Evolutionary conservation across 1,284 basidiomycete genomes (phyloP).

Genomic region (Austropuccinia psidii): DNA sequence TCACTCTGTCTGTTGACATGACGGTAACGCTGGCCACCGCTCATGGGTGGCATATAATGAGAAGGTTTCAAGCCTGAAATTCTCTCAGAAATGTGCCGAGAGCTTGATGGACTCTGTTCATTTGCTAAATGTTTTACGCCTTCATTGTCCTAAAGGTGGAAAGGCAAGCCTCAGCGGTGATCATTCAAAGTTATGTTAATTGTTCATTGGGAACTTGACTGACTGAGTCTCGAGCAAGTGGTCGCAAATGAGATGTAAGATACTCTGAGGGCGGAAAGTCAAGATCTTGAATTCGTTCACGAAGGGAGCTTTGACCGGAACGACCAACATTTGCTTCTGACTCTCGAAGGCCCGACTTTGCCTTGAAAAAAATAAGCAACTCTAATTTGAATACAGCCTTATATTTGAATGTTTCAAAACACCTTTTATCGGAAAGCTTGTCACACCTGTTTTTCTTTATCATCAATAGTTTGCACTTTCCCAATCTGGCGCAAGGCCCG

Average conservation of each 20-base stretch:
- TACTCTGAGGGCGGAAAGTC: not conserved
- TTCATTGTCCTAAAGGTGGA: too few relatives aligned
- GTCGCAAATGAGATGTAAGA: not conserved
- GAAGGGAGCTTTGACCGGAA: slow-evolving; percentile 20
- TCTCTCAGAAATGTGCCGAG: slow-evolving; percentile 26
- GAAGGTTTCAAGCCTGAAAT: slow-evolving; percentile 8
- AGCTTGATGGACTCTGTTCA: not conserved
- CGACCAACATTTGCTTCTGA: not conserved
- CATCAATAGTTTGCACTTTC: too few relatives aligned
- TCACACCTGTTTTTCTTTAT: too few relatives aligned
- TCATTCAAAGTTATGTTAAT: too few relatives aligned
- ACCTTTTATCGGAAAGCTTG: too few relatives aligned
- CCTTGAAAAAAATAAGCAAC: not conserved
- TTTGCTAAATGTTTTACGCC: too few relatives aligned
- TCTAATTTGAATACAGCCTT: not conserved
- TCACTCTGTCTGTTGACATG: slow-evolving; percentile 9
- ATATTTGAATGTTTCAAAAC: too few relatives aligned
- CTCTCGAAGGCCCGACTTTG: not conserved
- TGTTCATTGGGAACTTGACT: not conserved
- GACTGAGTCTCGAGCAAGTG: not conserved
- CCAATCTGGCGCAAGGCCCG: slow-evolving; percentile 13
- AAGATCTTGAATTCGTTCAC: slow-evolving; percentile 33
- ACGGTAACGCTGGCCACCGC: not conserved
- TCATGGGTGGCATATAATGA: not conserved
- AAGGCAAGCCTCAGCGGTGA: too few relatives aligned